phyloP scores from a whole-genome alignment of 768 basidiomycete species.

The Trametes elegans region DNA sequence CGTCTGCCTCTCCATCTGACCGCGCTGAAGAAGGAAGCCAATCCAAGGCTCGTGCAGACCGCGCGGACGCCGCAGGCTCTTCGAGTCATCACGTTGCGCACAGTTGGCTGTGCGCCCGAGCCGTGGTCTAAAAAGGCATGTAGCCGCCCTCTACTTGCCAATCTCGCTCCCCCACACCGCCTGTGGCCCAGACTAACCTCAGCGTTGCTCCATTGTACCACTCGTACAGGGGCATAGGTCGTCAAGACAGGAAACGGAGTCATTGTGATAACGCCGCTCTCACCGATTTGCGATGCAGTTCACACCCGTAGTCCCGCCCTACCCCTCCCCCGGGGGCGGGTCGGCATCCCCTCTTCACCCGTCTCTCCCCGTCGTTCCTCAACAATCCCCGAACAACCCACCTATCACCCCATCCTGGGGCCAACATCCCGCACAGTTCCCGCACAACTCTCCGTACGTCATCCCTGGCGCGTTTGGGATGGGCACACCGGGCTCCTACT shows the following conservation, averaged over 20 bases:
- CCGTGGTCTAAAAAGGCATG: slow-evolving; percentile 18
- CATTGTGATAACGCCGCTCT: not conserved
- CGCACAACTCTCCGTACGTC: slow-evolving; percentile 22
- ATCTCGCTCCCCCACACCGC: not conserved
- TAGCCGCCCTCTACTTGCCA: not conserved
- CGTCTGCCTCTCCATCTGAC: slow-evolving; percentile 7
- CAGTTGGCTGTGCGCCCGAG: slow-evolving; percentile 1
- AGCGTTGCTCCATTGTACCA: not conserved
- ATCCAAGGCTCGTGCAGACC: not conserved
- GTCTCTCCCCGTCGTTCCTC: slow-evolving; percentile 29
- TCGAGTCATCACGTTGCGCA: slow-evolving; percentile 9
- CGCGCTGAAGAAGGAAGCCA: not conserved
- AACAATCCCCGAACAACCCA: slow-evolving; percentile 20
- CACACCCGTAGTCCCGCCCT: slow-evolving; percentile 33
- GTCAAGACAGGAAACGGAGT: not conserved
- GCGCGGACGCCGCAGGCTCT: not conserved
- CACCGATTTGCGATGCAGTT: slow-evolving; percentile 20
- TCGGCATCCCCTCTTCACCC: slow-evolving; percentile 13
- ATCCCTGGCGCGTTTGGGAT: slow-evolving; percentile 1
- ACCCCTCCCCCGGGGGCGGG: slow-evolving; percentile 24
- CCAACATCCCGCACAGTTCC: slow-evolving; percentile 16
- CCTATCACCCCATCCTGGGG: slow-evolving; percentile 21
- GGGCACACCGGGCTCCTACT: slow-evolving; percentile 31
- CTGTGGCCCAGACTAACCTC: not conserved
- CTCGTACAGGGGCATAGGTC: not conserved